phyloP scores from a whole-genome alignment of 768 basidiomycete species.

The Suillus spraguei region DNA sequence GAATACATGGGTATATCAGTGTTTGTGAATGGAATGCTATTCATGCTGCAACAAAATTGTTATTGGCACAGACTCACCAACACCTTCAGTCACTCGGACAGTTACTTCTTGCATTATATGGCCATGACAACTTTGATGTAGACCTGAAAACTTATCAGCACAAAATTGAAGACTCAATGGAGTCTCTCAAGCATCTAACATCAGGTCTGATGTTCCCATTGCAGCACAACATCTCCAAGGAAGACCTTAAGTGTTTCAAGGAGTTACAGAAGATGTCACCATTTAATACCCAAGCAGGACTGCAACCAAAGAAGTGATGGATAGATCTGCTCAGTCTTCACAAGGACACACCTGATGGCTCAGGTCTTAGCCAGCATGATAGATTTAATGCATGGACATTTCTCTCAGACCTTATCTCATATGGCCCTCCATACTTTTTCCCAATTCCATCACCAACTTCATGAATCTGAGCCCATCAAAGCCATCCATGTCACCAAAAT shows the following conservation, averaged over 20 bases:
- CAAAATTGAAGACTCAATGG: conserved; percentile 30
- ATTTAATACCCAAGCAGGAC: conserved; percentile 21
- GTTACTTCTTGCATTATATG: conserved; percentile 23
- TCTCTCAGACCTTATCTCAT: conserved; percentile 14
- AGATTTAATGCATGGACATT: conserved; percentile 22
- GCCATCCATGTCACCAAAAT: conserved; percentile 28
- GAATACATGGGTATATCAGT: conserved; percentile 31
- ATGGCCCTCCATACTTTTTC: conserved; percentile 25
- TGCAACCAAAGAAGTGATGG: conserved; percentile 6
- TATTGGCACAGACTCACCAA: conserved; percentile 22
- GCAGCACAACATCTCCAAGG: conserved; percentile 19
- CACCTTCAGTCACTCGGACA: not conserved
- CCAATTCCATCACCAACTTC: conserved; percentile 19
- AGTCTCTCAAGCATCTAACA: not conserved
- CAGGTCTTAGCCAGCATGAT: conserved; percentile 23
- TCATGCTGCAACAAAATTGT: conserved; percentile 12
- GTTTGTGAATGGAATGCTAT: conserved; percentile 16
- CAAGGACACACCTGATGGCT: conserved; percentile 19
- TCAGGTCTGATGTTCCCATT: conserved; percentile 18
- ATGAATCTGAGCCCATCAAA: conserved; percentile 28
- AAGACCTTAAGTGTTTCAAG: conserved; percentile 35
- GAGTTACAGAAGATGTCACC: conserved; percentile 36
- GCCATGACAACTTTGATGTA: conserved; percentile 48
- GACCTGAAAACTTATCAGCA: conserved; percentile 34
- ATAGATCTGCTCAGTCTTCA: conserved; percentile 16